Evolutionary conservation across 2,329 filamentous ascomycete genomes (phyloP).

Genomic region (Nemania sp.): DNA sequence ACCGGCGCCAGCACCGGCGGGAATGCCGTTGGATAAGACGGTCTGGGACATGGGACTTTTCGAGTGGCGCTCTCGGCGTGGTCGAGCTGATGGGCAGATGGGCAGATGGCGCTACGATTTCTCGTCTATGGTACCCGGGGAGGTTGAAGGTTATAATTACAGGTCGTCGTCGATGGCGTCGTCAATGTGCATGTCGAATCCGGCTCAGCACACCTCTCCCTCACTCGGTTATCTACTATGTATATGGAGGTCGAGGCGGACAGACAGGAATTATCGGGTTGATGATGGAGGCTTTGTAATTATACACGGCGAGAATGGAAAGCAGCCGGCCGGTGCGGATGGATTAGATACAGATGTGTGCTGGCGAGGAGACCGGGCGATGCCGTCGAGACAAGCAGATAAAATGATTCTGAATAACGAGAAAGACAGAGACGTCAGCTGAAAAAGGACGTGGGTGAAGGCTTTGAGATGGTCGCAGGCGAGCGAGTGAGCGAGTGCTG

Average conservation of each 20-base stretch:
- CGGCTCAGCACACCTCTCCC: not conserved
- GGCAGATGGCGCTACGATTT: not conserved
- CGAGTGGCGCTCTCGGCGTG: conserved; percentile 2
- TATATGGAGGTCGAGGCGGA: not conserved
- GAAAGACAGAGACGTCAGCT: conserved; percentile 14
- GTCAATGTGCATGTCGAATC: conserved; percentile 22
- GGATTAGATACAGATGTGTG: no score
- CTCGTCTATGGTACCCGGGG: no score
- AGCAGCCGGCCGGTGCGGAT: not conserved
- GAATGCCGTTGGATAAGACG: conserved; percentile 42
- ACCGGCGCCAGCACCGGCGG: conserved; percentile 21
- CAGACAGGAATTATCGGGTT: not conserved
- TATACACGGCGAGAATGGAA: conserved; percentile 13
- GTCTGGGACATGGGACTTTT: conserved; percentile 49
- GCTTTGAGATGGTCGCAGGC: not conserved
- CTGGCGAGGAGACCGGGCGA: not conserved
- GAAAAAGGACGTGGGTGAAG: conserved; percentile 9
- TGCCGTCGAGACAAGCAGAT: conserved; percentile 14
- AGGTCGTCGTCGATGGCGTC: conserved; percentile 5
- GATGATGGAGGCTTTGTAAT: conserved; percentile 5
- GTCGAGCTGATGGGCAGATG: not conserved
- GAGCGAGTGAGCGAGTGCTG: no score
- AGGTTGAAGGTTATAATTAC: conserved; percentile 4
- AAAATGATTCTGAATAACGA: conserved; percentile 13
- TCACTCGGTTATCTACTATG: no score